Conservation (phyloP, 1,139 yeast genomes). For the Diutina mesorugosa region DNA sequence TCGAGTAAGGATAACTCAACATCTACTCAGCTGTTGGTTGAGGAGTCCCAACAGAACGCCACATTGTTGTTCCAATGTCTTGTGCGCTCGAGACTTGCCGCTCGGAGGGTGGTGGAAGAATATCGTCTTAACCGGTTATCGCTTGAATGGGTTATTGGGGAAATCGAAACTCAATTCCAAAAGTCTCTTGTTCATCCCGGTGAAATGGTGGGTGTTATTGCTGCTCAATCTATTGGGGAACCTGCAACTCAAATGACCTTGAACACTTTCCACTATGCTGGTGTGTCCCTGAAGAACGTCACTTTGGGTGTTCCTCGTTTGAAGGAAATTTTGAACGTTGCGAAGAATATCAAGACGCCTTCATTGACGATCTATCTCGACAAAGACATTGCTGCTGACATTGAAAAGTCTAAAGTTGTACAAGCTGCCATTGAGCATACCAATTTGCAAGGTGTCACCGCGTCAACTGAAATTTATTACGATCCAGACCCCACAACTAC, state of each 20-base stretch:
- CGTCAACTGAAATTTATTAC: slow-evolving; percentile 93
- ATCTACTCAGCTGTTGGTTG: slow-evolving; percentile 42
- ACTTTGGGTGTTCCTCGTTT: slow-evolving; percentile 99
- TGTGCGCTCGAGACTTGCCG: slow-evolving; percentile 81
- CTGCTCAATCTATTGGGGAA: slow-evolving; percentile 99
- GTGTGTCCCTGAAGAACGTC: slow-evolving; percentile 98
- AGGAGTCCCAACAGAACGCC: slow-evolving; percentile 90
- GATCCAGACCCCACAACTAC: slow-evolving; percentile 98
- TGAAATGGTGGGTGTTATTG: slow-evolving; percentile 99
- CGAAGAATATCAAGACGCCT: slow-evolving; percentile 97
- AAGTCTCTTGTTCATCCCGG: slow-evolving; percentile 95
- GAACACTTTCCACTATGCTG: slow-evolving; percentile 99
- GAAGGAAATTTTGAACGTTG: slow-evolving; percentile 97
- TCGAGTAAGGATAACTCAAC: slow-evolving; percentile 24
- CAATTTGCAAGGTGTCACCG: slow-evolving; percentile 84
- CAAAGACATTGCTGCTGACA: slow-evolving; percentile 70
- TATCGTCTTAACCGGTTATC: slow-evolving; percentile 75
- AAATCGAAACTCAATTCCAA: slow-evolving; percentile 85
- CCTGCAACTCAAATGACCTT: slow-evolving; percentile 99
- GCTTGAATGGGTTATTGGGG: slow-evolving; percentile 93
- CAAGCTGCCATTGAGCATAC: slow-evolving; percentile 98
- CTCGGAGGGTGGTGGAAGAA: slow-evolving; percentile 87
- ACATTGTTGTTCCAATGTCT: slow-evolving; percentile 83
- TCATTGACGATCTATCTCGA: slow-evolving; percentile 85
- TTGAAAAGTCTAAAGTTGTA: slow-evolving; percentile 86